Evolutionary conservation across 2,329 filamentous ascomycete genomes (phyloP).

Genomic region (Alternaria sp.): DNA sequence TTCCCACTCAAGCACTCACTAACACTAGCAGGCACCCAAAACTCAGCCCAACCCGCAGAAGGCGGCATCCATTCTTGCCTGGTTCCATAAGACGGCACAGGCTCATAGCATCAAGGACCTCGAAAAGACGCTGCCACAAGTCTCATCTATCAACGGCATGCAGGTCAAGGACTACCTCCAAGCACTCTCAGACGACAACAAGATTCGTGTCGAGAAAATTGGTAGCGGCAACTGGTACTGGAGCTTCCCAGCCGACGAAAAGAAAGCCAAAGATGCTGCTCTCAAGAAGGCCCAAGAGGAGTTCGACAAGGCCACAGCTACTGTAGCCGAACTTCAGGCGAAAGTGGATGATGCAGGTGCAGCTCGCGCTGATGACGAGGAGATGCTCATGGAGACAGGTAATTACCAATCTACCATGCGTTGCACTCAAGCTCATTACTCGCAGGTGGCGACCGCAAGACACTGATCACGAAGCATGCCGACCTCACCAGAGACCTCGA

Average conservation of each 20-base stretch:
- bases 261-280: slow-evolving; percentile 52
- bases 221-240: slow-evolving; percentile 76
- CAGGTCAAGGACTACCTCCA: slow-evolving; percentile 72
- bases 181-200: slow-evolving; percentile 65
- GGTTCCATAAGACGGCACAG: slow-evolving; percentile 65
- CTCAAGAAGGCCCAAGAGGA: slow-evolving; percentile 48
- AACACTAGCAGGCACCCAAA: slow-evolving; percentile 57
- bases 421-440: background rate
- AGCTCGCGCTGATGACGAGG: slow-evolving; percentile 49
- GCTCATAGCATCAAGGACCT: slow-evolving; percentile 72
- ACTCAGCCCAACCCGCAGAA: slow-evolving; percentile 64
- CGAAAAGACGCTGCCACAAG: slow-evolving; percentile 66
- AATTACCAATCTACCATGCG: background rate
- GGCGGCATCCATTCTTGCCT: slow-evolving; percentile 62
- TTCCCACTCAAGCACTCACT: slow-evolving; percentile 2
- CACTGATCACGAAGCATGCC: slow-evolving; percentile 45
- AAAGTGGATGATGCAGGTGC: slow-evolving; percentile 50
- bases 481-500: slow-evolving; percentile 47
- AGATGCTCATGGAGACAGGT: slow-evolving; percentile 43
- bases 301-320: slow-evolving; percentile 44
- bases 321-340: slow-evolving; percentile 47
- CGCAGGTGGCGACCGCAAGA: slow-evolving; percentile 43
- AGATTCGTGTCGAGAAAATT: slow-evolving; percentile 71
- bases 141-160: slow-evolving; percentile 69
- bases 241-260: slow-evolving; percentile 67